phyloP scores from a whole-genome alignment of 805 yeast genomes.

The Kurtzmaniella fragi region DNA sequence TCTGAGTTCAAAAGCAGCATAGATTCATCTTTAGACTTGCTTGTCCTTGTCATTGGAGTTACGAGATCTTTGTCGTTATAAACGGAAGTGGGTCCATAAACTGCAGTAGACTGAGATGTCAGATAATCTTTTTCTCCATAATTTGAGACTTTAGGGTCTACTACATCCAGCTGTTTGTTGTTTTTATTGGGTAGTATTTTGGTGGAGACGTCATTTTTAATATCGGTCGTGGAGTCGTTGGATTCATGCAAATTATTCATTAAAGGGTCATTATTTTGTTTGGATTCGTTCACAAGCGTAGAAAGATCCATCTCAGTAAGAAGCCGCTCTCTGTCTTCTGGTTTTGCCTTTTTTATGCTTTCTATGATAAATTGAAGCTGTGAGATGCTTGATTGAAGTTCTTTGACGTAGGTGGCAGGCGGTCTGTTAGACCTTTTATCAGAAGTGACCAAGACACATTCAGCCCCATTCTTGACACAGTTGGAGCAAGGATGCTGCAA shows the following conservation, averaged over 20 bases:
- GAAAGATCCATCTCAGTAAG: neutral
- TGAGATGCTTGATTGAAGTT: slow-evolving; percentile 30
- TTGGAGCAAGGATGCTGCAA: slow-evolving; percentile 44
- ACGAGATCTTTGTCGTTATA: slow-evolving; percentile 28
- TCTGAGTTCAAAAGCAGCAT: slow-evolving; percentile 28
- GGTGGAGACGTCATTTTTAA: no score
- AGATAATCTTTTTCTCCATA: slow-evolving; percentile 1
- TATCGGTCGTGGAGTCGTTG: slow-evolving; percentile 8
- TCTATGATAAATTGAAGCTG: slow-evolving; percentile 7
- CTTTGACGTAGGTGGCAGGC: slow-evolving; percentile 44
- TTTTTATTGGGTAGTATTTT: neutral
- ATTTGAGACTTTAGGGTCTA: neutral
- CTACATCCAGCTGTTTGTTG: slow-evolving; percentile 1
- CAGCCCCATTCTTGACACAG: slow-evolving; percentile 38
- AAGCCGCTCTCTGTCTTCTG: neutral
- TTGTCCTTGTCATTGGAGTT: slow-evolving; percentile 7
- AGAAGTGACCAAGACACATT: slow-evolving; percentile 42
- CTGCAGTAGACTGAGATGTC: slow-evolving; percentile 11
- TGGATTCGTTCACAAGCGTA: neutral
- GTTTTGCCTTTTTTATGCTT: neutral
- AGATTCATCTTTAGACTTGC: slow-evolving; percentile 6
- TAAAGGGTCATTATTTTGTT: slow-evolving; percentile 21
- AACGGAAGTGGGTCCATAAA: slow-evolving; percentile 44
- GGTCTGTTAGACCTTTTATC: slow-evolving; percentile 51
- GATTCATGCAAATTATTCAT: slow-evolving; percentile 20